phyloP scores from a whole-genome alignment of 495 filamentous ascomycete species.

The Terfezia boudieri region DNA sequence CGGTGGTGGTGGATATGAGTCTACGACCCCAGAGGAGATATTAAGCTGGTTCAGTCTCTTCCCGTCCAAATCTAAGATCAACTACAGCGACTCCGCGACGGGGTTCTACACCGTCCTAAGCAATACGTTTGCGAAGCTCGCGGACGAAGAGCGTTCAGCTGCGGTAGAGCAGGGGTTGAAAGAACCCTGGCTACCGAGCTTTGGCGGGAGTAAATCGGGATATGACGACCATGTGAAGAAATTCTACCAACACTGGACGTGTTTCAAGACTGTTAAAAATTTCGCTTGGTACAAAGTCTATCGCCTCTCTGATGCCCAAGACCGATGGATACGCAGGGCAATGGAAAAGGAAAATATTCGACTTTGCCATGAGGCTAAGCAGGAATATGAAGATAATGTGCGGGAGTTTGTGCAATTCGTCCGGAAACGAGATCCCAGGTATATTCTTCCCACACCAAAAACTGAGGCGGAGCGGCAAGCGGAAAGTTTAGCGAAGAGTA shows the following conservation, averaged over 20 bases:
- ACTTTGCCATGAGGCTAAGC: slow-evolving; percentile 55
- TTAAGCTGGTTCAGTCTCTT: slow-evolving; percentile 17
- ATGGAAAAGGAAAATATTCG: slow-evolving; percentile 94
- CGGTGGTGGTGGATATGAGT: slow-evolving; percentile 16
- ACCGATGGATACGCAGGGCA: slow-evolving; percentile 55
- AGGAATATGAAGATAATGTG: slow-evolving; percentile 89
- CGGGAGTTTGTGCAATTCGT: slow-evolving; percentile 66
- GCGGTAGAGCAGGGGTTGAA: slow-evolving; percentile 39
- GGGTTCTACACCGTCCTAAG: slow-evolving; percentile 69
- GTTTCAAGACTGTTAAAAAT: slow-evolving; percentile 61
- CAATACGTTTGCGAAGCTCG: slow-evolving; percentile 55
- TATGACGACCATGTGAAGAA: slow-evolving; percentile 49
- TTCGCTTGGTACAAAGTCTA: slow-evolving; percentile 82
- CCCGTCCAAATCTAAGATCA: slow-evolving; percentile 37
- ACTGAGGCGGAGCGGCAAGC: slow-evolving; percentile 64
- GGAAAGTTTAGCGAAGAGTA: slow-evolving; percentile 49
- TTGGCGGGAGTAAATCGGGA: slow-evolving; percentile 36
- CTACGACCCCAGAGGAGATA: slow-evolving; percentile 19
- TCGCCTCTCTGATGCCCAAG: slow-evolving; percentile 60
- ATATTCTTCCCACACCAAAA: slow-evolving; percentile 35
- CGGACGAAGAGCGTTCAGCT: slow-evolving; percentile 54
- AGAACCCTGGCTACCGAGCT: slow-evolving; percentile 39
- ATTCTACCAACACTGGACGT: slow-evolving; percentile 66
- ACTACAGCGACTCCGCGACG: slow-evolving; percentile 47
- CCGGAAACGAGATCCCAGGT: slow-evolving; percentile 81